A percentile compares a stretch with the other conserved stretches of the same genome.
Evolutionary conservation across 805 yeast genomes (phyloP).

Genomic region (Starmerella bombi): DNA sequence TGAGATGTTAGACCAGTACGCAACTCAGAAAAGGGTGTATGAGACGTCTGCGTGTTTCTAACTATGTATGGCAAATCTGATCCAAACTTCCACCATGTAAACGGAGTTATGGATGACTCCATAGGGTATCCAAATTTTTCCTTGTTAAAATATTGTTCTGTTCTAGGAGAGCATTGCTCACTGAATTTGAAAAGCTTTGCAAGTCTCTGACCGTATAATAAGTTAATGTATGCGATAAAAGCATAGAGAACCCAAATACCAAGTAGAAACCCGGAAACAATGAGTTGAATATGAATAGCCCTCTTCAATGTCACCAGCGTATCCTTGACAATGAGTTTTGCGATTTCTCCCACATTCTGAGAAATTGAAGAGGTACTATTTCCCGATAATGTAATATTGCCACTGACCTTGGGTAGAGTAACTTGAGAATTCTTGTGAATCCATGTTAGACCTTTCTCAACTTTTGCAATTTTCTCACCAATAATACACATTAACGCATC

Average conservation of each 20-base stretch:
- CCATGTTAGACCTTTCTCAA: conserved; percentile 72
- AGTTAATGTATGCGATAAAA: not conserved
- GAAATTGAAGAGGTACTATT: not conserved
- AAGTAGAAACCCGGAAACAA: conserved; percentile 13
- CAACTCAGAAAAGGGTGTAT: not conserved
- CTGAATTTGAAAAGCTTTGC: too few species aligned
- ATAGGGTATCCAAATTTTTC: too few species aligned
- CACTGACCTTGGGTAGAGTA: conserved; percentile 34
- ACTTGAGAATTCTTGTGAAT: conserved; percentile 49
- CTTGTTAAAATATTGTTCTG: too few species aligned
- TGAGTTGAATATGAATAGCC: conserved; percentile 12
- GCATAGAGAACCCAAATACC: conserved; percentile 14
- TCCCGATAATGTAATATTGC: not conserved
- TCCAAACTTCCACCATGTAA: not conserved
- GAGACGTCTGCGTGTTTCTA: not conserved
- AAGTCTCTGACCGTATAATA: too few species aligned
- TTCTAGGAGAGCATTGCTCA: too few species aligned
- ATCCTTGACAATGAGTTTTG: not conserved
- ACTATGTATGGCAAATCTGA: not conserved
- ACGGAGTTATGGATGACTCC: too few species aligned
- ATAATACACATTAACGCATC: conserved; percentile 67
- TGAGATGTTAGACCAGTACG: not conserved
- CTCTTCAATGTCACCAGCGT: conserved; percentile 1
- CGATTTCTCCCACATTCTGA: not conserved
- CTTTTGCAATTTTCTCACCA: conserved; percentile 51